Percentiles rank a stretch among this genome's conserved stretches.
Evolutionary conservation across 306 rosid genomes (phyloP).

Genomic region (Ormosia emarginata): DNA sequence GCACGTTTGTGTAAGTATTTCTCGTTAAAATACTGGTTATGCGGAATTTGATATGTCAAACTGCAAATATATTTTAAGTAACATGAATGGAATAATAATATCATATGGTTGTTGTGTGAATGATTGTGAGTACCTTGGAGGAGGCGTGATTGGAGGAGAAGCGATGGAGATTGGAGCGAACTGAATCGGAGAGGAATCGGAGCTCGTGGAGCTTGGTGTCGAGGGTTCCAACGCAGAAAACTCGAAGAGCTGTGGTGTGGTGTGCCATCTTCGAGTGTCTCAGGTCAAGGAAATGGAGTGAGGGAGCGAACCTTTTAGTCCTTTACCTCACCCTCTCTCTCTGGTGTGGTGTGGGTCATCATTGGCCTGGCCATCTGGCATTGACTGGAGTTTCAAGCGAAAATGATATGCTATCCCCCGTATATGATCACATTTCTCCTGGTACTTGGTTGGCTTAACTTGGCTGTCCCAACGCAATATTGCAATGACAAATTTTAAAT

Average conservation of each 20-base stretch:
- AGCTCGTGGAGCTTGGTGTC: slow-evolving; percentile 87
- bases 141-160: slow-evolving; percentile 52
- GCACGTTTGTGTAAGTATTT: no score
- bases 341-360: not conserved
- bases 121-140: slow-evolving; percentile 29
- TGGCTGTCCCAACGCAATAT: no score
- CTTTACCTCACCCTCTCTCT: no score
- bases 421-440: no score
- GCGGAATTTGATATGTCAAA: not conserved
- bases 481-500: no score
- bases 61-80: not conserved
- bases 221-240: slow-evolving; percentile 77
- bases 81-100: not conserved
- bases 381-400: no score
- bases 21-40: not conserved
- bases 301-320: not conserved
- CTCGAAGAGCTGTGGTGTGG: slow-evolving; percentile 27
- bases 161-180: slow-evolving; percentile 56
- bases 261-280: slow-evolving; percentile 23
- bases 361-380: not conserved
- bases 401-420: no score
- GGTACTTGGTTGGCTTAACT: no score
- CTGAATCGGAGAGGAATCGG: slow-evolving; percentile 57
- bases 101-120: not conserved
- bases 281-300: not conserved